Conservation (phyloP, 1,284 basidiomycete species). For the Ustilago loliicola region DNA sequence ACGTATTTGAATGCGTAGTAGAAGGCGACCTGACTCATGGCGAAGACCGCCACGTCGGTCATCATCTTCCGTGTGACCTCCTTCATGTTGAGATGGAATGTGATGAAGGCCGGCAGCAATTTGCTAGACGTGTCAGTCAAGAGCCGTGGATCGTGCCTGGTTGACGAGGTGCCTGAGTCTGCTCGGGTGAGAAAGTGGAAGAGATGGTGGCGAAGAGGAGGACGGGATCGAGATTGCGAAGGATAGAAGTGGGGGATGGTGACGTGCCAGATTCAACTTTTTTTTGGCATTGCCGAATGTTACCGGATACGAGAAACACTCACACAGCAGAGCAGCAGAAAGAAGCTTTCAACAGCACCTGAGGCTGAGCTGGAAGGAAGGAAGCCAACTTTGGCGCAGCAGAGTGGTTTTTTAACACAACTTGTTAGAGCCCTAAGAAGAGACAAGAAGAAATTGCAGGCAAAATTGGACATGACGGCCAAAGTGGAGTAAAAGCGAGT, state of each 20-base stretch:
- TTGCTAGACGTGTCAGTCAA: no score
- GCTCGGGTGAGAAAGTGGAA: not conserved
- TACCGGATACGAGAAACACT: slow-evolving; percentile 10
- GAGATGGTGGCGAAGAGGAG: not conserved
- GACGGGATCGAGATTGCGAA: not conserved
- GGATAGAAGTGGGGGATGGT: not conserved
- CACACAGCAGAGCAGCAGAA: not conserved
- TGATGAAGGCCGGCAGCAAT: not conserved
- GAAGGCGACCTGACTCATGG: slow-evolving; percentile 70
- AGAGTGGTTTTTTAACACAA: not conserved
- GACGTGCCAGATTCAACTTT: slow-evolving; percentile 1
- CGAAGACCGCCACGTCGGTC: slow-evolving; percentile 65
- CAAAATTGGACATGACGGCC: not conserved
- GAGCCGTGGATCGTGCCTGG: no score
- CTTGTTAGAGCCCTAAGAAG: not conserved
- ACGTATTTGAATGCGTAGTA: slow-evolving; percentile 72
- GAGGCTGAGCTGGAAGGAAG: slow-evolving; percentile 27
- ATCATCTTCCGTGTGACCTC: slow-evolving; percentile 66
- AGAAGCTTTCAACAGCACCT: slow-evolving; percentile 16
- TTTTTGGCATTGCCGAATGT: slow-evolving; percentile 20
- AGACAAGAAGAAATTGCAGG: not conserved
- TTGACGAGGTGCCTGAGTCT: not conserved
- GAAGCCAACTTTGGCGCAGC: not conserved
- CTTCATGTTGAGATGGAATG: slow-evolving; percentile 49
- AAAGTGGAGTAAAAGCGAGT: slow-evolving; percentile 18